These are phyloP conservation scores for Flaveria robusta DNA, from an alignment of 129 eudicot species.

Conservation along the genomic window DNA sequence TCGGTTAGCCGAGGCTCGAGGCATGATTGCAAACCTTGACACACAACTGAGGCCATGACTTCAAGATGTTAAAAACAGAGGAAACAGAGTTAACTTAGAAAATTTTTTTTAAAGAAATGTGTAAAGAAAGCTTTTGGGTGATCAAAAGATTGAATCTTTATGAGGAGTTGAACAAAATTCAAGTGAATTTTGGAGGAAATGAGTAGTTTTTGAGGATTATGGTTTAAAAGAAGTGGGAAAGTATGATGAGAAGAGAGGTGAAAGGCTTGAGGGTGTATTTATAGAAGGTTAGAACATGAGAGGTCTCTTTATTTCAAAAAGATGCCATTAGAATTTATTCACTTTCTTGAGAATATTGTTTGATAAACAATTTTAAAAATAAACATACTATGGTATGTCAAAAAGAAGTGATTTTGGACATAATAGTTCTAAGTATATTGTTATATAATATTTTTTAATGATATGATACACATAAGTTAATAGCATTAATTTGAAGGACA, in stretches of 20 bases:
- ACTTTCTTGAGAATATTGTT: not conserved
- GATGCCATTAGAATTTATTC: constrained; percentile 47
- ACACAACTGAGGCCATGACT: constrained; percentile 49
- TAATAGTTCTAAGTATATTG: not conserved
- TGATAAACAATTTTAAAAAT: constrained; percentile 5
- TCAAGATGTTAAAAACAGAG: constrained; percentile 27
- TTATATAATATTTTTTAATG: no score
- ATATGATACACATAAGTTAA: no score
- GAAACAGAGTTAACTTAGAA: constrained; percentile 25
- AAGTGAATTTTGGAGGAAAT: constrained; percentile 8
- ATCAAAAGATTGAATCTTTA: constrained; percentile 21
- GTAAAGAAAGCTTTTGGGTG: constrained; percentile 17
- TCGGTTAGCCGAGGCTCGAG: constrained; percentile 54
- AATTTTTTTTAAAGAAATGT: not conserved
- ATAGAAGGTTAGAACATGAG: constrained; percentile 44
- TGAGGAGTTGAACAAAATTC: constrained; percentile 6
- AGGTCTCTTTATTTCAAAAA: constrained; percentile 24
- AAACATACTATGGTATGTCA: not conserved
- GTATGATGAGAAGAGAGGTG: constrained; percentile 46
- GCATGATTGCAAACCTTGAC: constrained; percentile 58
- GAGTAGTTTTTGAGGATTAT: constrained; percentile 17
- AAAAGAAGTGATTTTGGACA: not conserved
- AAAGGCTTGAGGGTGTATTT: constrained; percentile 47
- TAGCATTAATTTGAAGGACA: no score
- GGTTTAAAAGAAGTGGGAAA: constrained; percentile 31